Conservation (phyloP, 352 stramenopile species). For the Peronospora belbahrii region DNA sequence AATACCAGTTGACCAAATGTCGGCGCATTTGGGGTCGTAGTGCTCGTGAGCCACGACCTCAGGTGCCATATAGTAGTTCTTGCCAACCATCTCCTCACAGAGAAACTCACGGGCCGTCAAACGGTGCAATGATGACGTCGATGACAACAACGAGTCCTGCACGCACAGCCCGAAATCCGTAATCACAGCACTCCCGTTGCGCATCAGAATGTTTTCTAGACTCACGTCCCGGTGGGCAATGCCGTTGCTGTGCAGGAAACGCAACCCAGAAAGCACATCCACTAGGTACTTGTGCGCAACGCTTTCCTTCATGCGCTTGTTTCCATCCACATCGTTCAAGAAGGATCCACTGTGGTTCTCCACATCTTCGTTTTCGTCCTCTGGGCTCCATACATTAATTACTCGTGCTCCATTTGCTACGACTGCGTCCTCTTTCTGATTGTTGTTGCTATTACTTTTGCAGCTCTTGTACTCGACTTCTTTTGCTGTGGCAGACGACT, state of each 20-base stretch:
- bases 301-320: conserved; percentile 37
- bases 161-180: conserved; percentile 66
- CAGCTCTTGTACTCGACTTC: conserved; percentile 4
- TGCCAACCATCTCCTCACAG: conserved; percentile 73
- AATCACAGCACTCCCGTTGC: conserved; percentile 46
- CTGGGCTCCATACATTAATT: not conserved
- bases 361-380: conserved; percentile 1
- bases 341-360: conserved; percentile 3
- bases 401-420: not conserved
- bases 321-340: conserved; percentile 16
- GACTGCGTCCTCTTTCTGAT: conserved; percentile 7
- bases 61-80: conserved; percentile 96
- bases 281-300: conserved; percentile 48
- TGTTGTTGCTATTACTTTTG: conserved; percentile 1
- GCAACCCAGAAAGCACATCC: conserved; percentile 60
- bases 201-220: conserved; percentile 95
- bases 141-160: conserved; percentile 26
- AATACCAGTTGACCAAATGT: conserved; percentile 91
- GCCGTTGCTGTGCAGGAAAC: conserved; percentile 57
- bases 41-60: conserved; percentile 76
- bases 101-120: conserved; percentile 21
- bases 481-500: conserved; percentile 1
- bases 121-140: not conserved
- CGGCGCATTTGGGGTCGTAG: conserved; percentile 90
- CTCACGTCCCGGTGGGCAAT: conserved; percentile 92